These are phyloP conservation scores for Colletotrichum zoysiae DNA, from an alignment of 2,329 filamentous ascomycete genomes.

Conservation along the genomic window DNA sequence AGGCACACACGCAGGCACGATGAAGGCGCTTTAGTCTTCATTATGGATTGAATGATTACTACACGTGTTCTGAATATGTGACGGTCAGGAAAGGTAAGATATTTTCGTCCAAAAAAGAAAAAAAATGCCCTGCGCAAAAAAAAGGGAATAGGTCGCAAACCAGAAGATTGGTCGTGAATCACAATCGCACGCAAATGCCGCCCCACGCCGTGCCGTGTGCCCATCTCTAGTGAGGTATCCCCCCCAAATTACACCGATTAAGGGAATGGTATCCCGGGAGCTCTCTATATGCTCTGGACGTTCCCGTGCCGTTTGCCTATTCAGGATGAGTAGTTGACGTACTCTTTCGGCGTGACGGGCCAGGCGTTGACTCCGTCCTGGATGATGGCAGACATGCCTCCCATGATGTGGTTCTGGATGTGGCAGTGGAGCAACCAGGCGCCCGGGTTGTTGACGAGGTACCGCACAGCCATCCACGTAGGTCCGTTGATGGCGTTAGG, in stretches of 20 bases:
- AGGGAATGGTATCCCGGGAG: neutral
- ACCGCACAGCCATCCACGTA: conserved; percentile 65
- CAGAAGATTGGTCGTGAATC: conserved; percentile 24
- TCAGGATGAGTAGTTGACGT: conserved; percentile 43
- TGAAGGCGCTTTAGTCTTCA: conserved; percentile 10
- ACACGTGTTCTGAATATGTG: conserved; percentile 35
- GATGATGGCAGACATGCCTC: conserved; percentile 68
- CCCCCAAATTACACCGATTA: conserved; percentile 19
- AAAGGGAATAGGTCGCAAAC: conserved; percentile 10
- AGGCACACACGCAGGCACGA: neutral
- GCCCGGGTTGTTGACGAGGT: conserved; percentile 65
- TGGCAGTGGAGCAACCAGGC: conserved; percentile 70
- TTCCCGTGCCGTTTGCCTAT: neutral
- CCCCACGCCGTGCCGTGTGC: conserved; percentile 20
- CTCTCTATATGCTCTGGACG: neutral
- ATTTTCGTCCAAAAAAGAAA: conserved; percentile 24
- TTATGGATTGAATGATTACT: conserved; percentile 38
- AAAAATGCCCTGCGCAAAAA: neutral
- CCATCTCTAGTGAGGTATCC: conserved; percentile 7
- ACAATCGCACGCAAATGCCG: conserved; percentile 30
- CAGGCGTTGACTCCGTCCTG: conserved; percentile 61
- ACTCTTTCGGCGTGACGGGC: conserved; percentile 57
- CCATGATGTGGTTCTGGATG: conserved; percentile 64
- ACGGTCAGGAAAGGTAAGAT: conserved; percentile 13
- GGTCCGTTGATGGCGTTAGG: conserved; percentile 47